Percentiles rank a stretch among this genome's conserved stretches.
Evolutionary conservation across 306 rosid genomes (phyloP).

Genomic region (Cyclanthera cordifolia): DNA sequence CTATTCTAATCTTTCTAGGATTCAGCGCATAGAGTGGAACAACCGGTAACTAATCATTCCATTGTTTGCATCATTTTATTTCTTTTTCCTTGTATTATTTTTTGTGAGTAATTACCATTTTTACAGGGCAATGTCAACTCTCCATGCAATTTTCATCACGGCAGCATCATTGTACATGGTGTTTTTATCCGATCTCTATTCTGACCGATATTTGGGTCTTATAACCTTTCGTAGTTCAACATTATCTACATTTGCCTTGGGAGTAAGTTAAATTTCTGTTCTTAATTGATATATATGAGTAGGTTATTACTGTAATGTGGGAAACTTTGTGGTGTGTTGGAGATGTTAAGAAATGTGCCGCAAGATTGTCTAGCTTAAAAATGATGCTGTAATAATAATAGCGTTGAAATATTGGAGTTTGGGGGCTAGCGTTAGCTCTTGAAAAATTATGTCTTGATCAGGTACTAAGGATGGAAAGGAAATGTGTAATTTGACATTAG

Average conservation of each 20-base stretch:
- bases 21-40: constrained; percentile 78
- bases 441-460: not conserved
- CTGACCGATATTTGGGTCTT: constrained; percentile 35
- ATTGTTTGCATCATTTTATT: constrained; percentile 10
- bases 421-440: not conserved
- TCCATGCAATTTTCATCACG: constrained; percentile 78
- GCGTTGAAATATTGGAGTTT: constrained; percentile 4
- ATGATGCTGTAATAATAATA: not conserved
- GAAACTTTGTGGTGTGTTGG: not conserved
- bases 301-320: not conserved
- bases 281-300: not conserved
- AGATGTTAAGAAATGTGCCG: not conserved
- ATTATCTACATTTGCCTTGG: constrained; percentile 53
- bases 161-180: constrained; percentile 63
- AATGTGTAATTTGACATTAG: not conserved
- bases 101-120: constrained; percentile 13
- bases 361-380: not conserved
- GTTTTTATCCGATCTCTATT: constrained; percentile 64
- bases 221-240: constrained; percentile 48
- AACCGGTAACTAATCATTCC: constrained; percentile 46
- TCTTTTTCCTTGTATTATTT: constrained; percentile 12
- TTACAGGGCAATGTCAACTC: constrained; percentile 72
- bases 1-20: constrained; percentile 60
- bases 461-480: not conserved
- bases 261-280: constrained; percentile 41